Evolutionary conservation across 2,329 filamentous ascomycete genomes (phyloP), one percentile per base, ranked within the genome.

Genomic region (Arthrobotrys conoides): DNA sequence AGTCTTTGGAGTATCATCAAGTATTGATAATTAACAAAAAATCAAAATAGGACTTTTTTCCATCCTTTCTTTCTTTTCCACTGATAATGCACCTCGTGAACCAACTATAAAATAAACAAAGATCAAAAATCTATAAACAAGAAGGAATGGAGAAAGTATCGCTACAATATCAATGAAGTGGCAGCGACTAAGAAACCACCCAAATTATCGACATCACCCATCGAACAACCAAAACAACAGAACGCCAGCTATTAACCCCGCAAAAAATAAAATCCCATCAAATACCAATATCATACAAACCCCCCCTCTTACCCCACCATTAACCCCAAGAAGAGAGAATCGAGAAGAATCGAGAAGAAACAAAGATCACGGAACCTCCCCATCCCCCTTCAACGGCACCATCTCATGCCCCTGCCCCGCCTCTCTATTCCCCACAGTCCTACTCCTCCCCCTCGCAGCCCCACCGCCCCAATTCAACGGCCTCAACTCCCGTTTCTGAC

Each of bases 401-500:
- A 78, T 78, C 75, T 78, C 75, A 64, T 72, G 75, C 9, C 63
- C 61, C 38, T 44, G 46, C 24, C 44, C 69, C 18, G 18, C 33
- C 22, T 61, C 67, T 41, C 48, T 51, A 14, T 12, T n/a, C 22
- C n/a, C 61, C 33, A 24, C 24, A 20, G 24, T 33, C 27, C 61
- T 41, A 48, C 24, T 49, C 41, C 57, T 71, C n/a, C 10, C 36
- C 59, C 59, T 33, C 22, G 49, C 27, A 30, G 27, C 70, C 16
- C 63, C 71, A 12, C 55, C 67, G 18, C 75, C 73, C 30, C 69
- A 97, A 76, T 89, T 91, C 82, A 98, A 96, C 10, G 96, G 95
- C 82, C 90, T 88, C 71, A 99, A 86, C 85, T 99, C 96, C 78
- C 95, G 88, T 87, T 94, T 96, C 83, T 91, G 93, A 83, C 95